These are phyloP conservation scores for Casuarina glauca DNA, from an alignment of 306 rosid species.

Conservation along the genomic window DNA sequence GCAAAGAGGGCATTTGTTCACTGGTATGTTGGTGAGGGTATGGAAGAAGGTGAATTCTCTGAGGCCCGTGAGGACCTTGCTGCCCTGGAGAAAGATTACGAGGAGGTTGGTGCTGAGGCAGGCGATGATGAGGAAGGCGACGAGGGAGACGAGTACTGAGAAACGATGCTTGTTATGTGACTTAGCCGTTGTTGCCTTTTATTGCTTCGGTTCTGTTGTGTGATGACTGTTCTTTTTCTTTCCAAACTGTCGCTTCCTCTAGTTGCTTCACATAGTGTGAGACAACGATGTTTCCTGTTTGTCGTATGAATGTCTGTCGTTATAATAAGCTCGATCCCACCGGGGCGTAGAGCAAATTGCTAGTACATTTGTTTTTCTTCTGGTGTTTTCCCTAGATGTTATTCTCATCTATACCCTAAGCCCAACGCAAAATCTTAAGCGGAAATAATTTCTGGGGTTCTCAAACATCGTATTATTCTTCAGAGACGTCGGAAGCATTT, in stretches of 20 bases:
- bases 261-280: background rate
- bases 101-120: constrained; percentile 78
- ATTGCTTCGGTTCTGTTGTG: background rate
- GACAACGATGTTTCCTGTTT: background rate
- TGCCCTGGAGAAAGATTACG: constrained; percentile 75
- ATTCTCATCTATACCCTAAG: too few species aligned
- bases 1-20: constrained; percentile 84
- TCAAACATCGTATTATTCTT: too few species aligned
- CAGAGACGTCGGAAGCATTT: too few species aligned
- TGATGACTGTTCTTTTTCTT: background rate
- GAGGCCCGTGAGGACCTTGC: constrained; percentile 89
- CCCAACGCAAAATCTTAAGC: too few species aligned
- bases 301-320: constrained; percentile 15
- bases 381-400: too few species aligned
- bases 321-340: background rate
- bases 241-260: background rate
- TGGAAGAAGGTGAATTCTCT: constrained; percentile 90
- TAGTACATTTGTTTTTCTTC: too few species aligned
- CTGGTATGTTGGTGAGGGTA: constrained; percentile 91
- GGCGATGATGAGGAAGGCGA: constrained; percentile 68
- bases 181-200: background rate
- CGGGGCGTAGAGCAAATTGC: too few species aligned
- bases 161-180: background rate
- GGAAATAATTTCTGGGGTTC: too few species aligned
- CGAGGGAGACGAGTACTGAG: constrained; percentile 62